Percentiles rank a stretch among this genome's conserved stretches.
These are phyloP conservation scores for Tolypocladium sp. DNA, from an alignment of 2,329 filamentous ascomycete species.

Conservation along the genomic window DNA sequence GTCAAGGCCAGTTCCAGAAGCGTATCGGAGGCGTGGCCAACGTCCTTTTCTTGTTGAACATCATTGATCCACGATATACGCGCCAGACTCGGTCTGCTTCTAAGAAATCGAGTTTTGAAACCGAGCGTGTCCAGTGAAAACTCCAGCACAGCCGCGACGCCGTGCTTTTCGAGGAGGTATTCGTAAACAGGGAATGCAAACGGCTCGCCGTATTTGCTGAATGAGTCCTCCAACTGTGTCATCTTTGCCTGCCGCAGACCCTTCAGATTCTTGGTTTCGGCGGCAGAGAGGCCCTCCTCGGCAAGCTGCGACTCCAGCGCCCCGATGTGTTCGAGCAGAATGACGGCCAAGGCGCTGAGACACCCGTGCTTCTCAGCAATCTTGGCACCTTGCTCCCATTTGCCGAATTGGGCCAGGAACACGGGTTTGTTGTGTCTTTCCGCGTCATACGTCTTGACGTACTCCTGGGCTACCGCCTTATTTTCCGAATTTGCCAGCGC, in stretches of 20 bases:
- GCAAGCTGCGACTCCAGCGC: constrained; percentile 18
- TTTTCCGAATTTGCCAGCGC: constrained; percentile 34
- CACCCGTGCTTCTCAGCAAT: constrained; percentile 50
- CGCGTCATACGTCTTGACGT: constrained; percentile 36
- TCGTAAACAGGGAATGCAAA: constrained; percentile 76
- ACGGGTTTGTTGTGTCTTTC: constrained; percentile 45
- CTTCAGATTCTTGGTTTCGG: constrained; percentile 19
- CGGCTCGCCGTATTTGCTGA: constrained; percentile 53
- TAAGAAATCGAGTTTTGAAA: constrained; percentile 73
- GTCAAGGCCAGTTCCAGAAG: constrained; percentile 61
- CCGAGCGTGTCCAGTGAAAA: constrained; percentile 58
- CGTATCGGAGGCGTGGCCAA: constrained; percentile 60
- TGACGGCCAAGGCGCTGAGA: constrained; percentile 44
- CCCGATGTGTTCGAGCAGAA: constrained; percentile 45
- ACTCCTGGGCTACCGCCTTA: constrained; percentile 34
- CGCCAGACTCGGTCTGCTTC: constrained; percentile 59
- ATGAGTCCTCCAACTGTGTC: constrained; percentile 39
- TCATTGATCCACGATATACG: constrained; percentile 95
- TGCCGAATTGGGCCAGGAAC: constrained; percentile 41
- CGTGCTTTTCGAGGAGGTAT: constrained; percentile 59
- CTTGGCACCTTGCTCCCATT: constrained; percentile 48
- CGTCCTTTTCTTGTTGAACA: constrained; percentile 66
- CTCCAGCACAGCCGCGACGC: constrained; percentile 60
- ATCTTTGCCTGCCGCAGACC: constrained; percentile 31
- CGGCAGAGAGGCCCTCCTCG: constrained; percentile 16